phyloP scores from a whole-genome alignment of 2,329 filamentous ascomycete species.

The Penicillium frequentans region DNA sequence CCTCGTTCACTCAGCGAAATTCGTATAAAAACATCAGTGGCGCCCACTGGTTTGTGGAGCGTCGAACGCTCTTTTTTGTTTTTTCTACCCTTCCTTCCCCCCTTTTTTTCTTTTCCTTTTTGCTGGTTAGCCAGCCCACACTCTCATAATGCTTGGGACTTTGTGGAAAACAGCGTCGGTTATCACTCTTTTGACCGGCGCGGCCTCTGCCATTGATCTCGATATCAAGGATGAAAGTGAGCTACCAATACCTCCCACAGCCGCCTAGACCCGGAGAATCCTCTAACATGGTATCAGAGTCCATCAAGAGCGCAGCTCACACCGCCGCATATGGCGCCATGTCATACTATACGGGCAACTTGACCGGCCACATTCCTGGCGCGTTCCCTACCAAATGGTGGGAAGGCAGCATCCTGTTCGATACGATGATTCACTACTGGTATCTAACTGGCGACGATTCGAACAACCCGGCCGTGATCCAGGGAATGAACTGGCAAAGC shows the following conservation, averaged over 20 bases:
- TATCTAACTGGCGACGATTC: slow-evolving; percentile 12
- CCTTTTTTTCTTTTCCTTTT: not conserved
- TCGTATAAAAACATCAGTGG: not conserved
- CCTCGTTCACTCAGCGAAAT: not conserved
- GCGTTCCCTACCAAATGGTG: slow-evolving; percentile 16
- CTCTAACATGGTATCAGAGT: slow-evolving; percentile 4
- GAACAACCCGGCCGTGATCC: slow-evolving; percentile 10
- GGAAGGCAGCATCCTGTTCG: slow-evolving; percentile 11
- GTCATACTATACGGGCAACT: slow-evolving; percentile 12
- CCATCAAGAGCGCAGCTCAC: slow-evolving; percentile 12
- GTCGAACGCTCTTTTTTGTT: not conserved
- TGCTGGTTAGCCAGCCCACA: not conserved
- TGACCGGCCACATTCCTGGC: slow-evolving; percentile 15
- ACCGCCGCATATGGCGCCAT: slow-evolving; percentile 10
- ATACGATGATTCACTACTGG: slow-evolving; percentile 14
- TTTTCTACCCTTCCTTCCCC: not conserved
- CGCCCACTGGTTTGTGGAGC: not conserved
- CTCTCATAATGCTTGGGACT: not conserved
- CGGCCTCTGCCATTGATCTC: not conserved
- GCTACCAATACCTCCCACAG: not conserved
- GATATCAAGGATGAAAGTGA: not conserved
- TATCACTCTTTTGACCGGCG: not conserved
- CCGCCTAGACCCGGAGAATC: not conserved
- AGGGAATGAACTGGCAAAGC: slow-evolving; percentile 15
- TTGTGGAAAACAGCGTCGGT: not conserved